Evolutionary conservation across 495 filamentous ascomycete species (phyloP).

Genomic region (Penicillium chermesinum): DNA sequence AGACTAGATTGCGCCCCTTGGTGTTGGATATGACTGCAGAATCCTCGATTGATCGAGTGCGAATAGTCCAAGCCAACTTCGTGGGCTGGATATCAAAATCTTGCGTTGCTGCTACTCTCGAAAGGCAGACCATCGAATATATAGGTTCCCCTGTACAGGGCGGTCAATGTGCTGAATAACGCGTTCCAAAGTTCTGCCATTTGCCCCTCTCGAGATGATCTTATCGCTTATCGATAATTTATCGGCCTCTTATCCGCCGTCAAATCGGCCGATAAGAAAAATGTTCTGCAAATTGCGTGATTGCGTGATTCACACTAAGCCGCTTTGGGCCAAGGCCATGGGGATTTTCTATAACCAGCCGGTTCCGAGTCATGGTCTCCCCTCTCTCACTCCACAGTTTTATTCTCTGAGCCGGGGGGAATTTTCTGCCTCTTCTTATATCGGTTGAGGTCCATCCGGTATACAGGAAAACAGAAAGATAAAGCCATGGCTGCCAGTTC

Average conservation of each 20-base stretch:
- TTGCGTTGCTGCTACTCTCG: no score
- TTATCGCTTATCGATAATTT: no score
- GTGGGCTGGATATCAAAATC: no score
- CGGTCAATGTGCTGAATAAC: no score
- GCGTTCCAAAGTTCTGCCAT: no score
- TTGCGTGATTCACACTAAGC: conserved; percentile 39
- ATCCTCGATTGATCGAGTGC: no score
- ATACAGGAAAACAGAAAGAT: conserved; percentile 26
- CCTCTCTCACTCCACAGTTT: conserved; percentile 20
- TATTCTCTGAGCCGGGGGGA: conserved; percentile 10
- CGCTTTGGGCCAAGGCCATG: conserved; percentile 29
- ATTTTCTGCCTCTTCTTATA: conserved; percentile 26
- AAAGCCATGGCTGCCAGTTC: conserved; percentile 26
- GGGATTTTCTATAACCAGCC: conserved; percentile 30
- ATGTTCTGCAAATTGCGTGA: conserved; percentile 27
- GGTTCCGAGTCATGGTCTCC: conserved; percentile 11
- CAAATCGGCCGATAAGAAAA: conserved; percentile 30
- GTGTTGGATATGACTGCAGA: no score
- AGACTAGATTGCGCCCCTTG: no score
- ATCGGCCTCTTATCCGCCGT: no score
- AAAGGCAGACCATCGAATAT: no score
- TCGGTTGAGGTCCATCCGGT: conserved; percentile 19
- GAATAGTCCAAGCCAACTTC: no score
- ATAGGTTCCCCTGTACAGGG: no score
- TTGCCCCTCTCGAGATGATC: not conserved